These are phyloP conservation scores for Hyphochytrium catenoides DNA, from an alignment of 352 stramenopile species.

Conservation along the genomic window DNA sequence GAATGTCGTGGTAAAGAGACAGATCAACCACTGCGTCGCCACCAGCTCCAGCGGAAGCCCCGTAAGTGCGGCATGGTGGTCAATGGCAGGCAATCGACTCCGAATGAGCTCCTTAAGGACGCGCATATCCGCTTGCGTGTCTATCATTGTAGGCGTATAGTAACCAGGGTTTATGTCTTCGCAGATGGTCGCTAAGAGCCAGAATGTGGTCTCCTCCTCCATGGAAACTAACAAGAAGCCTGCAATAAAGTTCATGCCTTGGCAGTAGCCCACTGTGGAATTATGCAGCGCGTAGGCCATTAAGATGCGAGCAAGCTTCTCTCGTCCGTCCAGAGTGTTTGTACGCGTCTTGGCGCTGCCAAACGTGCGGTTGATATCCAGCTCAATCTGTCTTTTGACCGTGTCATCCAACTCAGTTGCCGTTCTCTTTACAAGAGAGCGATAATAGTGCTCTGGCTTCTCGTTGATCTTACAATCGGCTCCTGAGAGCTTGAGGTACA, in stretches of 20 bases:
- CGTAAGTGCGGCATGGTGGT: constrained; percentile 40
- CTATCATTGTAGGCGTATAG: constrained; percentile 64
- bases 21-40: constrained; percentile 67
- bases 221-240: constrained; percentile 43
- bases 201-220: constrained; percentile 66
- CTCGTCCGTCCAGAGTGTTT: constrained; percentile 18
- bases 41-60: constrained; percentile 57
- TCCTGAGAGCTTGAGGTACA: too few species aligned
- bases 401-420: too few species aligned
- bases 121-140: constrained; percentile 64
- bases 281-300: constrained; percentile 52
- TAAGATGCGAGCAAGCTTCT: constrained; percentile 30
- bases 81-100: constrained; percentile 35
- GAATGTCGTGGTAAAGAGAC: constrained; percentile 69
- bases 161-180: constrained; percentile 67
- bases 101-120: constrained; percentile 59
- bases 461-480: too few species aligned
- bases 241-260: constrained; percentile 66
- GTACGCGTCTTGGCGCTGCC: too few species aligned
- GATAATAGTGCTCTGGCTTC: too few species aligned
- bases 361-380: constrained; percentile 62
- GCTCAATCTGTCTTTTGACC: constrained; percentile 58
- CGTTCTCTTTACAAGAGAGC: too few species aligned
- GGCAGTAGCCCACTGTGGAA: constrained; percentile 41
- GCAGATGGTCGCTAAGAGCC: constrained; percentile 54